These are phyloP conservation scores for Tagetes erecta DNA, from an alignment of 129 eudicot genomes.

Conservation along the genomic window DNA sequence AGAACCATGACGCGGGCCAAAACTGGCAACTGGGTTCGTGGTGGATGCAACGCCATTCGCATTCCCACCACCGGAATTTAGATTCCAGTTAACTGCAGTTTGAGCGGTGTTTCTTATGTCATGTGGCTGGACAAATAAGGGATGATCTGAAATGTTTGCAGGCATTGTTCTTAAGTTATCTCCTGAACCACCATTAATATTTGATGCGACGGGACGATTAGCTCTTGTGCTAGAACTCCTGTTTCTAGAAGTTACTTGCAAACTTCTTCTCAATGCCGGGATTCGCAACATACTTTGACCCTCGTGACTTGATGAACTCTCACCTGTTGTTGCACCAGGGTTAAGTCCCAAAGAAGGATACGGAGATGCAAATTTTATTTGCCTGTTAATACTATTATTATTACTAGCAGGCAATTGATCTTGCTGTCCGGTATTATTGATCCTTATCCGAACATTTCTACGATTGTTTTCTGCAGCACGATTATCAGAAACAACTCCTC, in stretches of 20 bases:
- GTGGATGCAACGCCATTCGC: conserved; percentile 30
- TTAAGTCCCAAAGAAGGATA: conserved; percentile 46
- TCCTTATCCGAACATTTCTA: conserved; percentile 63
- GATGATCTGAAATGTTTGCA: conserved; percentile 68
- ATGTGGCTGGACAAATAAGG: conserved; percentile 51
- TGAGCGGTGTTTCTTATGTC: conserved; percentile 48
- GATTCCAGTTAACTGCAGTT: conserved; percentile 44
- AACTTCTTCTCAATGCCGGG: conserved; percentile 49
- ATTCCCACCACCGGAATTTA: conserved; percentile 37
- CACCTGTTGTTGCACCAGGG: conserved; percentile 37
- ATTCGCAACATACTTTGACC: conserved; percentile 36
- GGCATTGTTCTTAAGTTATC: conserved; percentile 49
- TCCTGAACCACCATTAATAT: conserved; percentile 29
- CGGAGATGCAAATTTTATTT: conserved; percentile 26
- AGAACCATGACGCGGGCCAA: conserved; percentile 46
- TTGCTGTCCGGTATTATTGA: conserved; percentile 52
- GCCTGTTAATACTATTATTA: conserved; percentile 29
- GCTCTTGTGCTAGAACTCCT: conserved; percentile 55
- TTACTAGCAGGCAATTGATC: conserved; percentile 33
- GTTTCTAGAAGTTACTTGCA: conserved; percentile 47
- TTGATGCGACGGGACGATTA: conserved; percentile 35
- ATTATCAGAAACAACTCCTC: conserved; percentile 41
- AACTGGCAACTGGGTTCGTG: conserved; percentile 36
- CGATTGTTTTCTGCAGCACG: conserved; percentile 50
- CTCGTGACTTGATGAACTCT: conserved; percentile 30